Evolutionary conservation across 768 basidiomycete genomes (phyloP).

Genomic region (Cyathus striatus): DNA sequence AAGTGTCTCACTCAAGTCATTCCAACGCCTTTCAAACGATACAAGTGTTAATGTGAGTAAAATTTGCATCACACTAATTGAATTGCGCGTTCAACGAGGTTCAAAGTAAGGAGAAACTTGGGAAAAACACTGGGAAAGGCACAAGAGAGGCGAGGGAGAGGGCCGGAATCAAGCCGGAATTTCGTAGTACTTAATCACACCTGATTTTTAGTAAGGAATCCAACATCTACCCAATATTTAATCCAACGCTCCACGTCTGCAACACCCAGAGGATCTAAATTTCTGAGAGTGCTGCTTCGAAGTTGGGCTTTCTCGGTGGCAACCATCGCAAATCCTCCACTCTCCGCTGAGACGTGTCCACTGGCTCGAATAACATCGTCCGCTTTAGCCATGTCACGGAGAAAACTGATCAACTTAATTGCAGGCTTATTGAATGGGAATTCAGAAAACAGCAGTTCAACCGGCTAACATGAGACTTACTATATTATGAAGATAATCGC

Average conservation of each 20-base stretch:
- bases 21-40: too few relatives aligned
- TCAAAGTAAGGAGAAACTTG: too few relatives aligned
- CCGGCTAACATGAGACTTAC: neutral
- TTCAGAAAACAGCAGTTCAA: neutral
- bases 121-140: too few relatives aligned
- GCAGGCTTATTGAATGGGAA: slow-evolving; percentile 20
- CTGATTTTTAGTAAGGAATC: too few relatives aligned
- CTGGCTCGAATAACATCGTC: slow-evolving; percentile 6
- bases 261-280: slow-evolving; percentile 15
- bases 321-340: slow-evolving; percentile 19
- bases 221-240: slow-evolving; percentile 27
- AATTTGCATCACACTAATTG: too few relatives aligned
- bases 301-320: slow-evolving; percentile 18
- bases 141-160: too few relatives aligned
- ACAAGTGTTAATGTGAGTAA: too few relatives aligned
- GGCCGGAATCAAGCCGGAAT: too few relatives aligned
- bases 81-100: too few relatives aligned
- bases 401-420: slow-evolving; percentile 28
- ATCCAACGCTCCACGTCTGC: slow-evolving; percentile 26
- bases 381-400: slow-evolving; percentile 12
- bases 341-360: slow-evolving; percentile 9
- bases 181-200: too few relatives aligned
- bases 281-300: slow-evolving; percentile 27
- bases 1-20: too few relatives aligned
- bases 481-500: slow-evolving; percentile 5